These are phyloP conservation scores for Hibiscus mutabilis DNA, from an alignment of 345 rosid species.

Conservation along the genomic window DNA sequence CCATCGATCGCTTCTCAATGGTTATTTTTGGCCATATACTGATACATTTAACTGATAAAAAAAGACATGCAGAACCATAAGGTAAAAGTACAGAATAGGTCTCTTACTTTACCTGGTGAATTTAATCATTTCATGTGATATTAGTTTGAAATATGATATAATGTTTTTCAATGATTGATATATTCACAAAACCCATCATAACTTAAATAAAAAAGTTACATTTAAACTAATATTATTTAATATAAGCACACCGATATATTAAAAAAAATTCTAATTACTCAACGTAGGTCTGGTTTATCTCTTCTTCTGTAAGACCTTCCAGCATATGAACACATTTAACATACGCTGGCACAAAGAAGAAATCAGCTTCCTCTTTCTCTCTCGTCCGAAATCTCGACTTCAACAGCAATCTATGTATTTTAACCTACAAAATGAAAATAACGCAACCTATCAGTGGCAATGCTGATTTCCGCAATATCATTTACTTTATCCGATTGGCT, in stretches of 20 bases:
- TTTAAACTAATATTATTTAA: too few relatives aligned
- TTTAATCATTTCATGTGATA: too few relatives aligned
- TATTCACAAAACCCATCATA: too few relatives aligned
- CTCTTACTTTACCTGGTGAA: too few relatives aligned
- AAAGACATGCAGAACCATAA: background rate
- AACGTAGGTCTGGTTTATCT: constrained; percentile 35
- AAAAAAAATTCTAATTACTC: constrained; percentile 13
- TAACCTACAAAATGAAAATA: constrained; percentile 23
- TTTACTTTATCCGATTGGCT: background rate
- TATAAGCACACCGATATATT: too few relatives aligned
- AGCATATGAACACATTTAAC: constrained; percentile 40
- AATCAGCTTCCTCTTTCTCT: constrained; percentile 37
- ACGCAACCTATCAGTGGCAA: background rate
- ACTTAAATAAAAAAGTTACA: too few relatives aligned
- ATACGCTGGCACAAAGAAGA: constrained; percentile 44
- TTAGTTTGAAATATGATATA: too few relatives aligned
- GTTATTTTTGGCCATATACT: background rate
- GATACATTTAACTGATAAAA: background rate
- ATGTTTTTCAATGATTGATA: too few relatives aligned
- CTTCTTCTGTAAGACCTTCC: constrained; percentile 41
- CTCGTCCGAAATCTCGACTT: constrained; percentile 33
- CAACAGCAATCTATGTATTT: constrained; percentile 30
- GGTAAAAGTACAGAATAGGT: too few relatives aligned
- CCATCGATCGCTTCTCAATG: background rate
- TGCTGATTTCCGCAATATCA: background rate